Conservation (phyloP, 148 eudicot genomes). For the Diospyros lotus region DNA sequence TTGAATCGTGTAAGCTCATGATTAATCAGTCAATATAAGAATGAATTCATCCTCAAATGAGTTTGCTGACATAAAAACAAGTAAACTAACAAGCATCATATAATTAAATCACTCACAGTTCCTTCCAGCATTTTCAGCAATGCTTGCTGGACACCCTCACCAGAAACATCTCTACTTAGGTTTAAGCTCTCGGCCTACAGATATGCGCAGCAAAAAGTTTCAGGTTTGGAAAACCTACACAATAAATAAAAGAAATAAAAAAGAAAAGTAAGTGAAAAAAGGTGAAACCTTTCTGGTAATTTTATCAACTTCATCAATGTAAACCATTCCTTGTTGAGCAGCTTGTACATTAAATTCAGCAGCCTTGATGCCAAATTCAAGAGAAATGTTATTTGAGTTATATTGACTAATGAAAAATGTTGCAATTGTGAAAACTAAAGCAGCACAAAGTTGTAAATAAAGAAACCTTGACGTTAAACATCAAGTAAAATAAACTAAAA, state of each 20-base stretch:
- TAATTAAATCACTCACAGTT: conserved; percentile 53
- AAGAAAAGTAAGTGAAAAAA: not conserved
- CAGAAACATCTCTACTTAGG: conserved; percentile 90
- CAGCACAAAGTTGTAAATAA: not conserved
- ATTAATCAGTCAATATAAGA: not conserved
- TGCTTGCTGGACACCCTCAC: conserved; percentile 98
- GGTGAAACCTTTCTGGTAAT: conserved; percentile 78
- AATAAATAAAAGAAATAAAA: not conserved
- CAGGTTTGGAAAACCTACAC: not conserved
- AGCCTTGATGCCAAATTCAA: conserved; percentile 42
- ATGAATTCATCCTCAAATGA: not conserved
- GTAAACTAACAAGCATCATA: not conserved
- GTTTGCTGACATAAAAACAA: not conserved
- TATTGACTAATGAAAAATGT: not conserved
- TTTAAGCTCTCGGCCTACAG: conserved; percentile 78
- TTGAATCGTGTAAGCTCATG: not conserved
- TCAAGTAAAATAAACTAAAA: not conserved
- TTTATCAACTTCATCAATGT: conserved; percentile 94
- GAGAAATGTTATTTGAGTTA: conserved; percentile 7
- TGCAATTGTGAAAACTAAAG: not conserved
- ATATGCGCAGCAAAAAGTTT: not conserved
- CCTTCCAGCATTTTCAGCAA: conserved; percentile 95
- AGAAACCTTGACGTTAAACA: not conserved
- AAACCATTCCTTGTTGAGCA: conserved; percentile 91
- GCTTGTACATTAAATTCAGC: conserved; percentile 86